Evolutionary conservation across 495 filamentous ascomycete genomes (phyloP), one percentile per base, ranked within the genome.

Genomic region (Daldinia caldariorum): DNA sequence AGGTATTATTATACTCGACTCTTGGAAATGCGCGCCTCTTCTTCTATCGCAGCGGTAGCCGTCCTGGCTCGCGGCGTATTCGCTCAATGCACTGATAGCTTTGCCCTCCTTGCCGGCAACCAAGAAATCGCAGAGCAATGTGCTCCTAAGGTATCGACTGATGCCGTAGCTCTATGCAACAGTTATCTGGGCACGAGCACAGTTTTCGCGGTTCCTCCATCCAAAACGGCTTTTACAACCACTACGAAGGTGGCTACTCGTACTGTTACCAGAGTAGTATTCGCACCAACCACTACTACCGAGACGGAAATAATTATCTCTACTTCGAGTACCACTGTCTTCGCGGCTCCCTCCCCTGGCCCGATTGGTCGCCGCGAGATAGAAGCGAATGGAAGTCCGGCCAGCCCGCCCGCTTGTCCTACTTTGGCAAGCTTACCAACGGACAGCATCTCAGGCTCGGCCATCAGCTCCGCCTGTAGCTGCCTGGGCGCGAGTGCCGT

Each of bases 391-490:
- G 41, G 6, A 20, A n/a, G n/a, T 18, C n/a, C n/a, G 6, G 41
- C 5, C n/a, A 45, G 41, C 41, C 16, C 41, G 41, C 6, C 8
- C 41, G 41, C n/a, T n/a, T 45, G 41, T 9, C 41, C 41, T 18
- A 45, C 41, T 45, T 20, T 45, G 16, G 16, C 41, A 18, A 45
- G 41, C 8, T 9, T 45, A 7, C 41, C 41, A n/a, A 20, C 41
- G n/a, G 41, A 45, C n/a, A 20, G 16, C n/a, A n/a, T 20, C 16
- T 45, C 51, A 26, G 49, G 50, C 51, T 34, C 14, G 7, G 61
- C 51, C 2, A 57, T 64, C 13, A 64, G 61, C 61, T 64, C 61
- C 26, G 61, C 51, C 14, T 64, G 61, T 22, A 47, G 38, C n/a
- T 64, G 60, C 34, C 49, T 63, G 6, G 50, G 60, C 13, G 47